Evolutionary conservation across 2,329 filamentous ascomycete genomes (phyloP).

Genomic region (Chaetothyriales sp.): DNA sequence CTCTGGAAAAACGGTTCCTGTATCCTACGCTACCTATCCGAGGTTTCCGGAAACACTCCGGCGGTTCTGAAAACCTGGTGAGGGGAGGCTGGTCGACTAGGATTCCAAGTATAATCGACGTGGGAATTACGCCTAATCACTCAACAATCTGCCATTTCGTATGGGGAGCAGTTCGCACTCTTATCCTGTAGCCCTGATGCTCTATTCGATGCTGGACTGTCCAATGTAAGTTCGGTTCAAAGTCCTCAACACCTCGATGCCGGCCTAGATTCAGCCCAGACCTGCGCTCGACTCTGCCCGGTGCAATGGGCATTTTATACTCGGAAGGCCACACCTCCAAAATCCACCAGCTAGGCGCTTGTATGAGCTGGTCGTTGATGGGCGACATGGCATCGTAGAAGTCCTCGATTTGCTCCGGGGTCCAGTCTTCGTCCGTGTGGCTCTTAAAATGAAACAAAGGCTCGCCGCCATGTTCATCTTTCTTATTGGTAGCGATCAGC

Average conservation of each 20-base stretch:
- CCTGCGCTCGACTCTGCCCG: slow-evolving; percentile 23
- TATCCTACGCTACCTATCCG: no score
- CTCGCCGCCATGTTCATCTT: slow-evolving; percentile 8
- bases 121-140: neutral
- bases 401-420: slow-evolving; percentile 31
- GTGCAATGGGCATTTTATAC: slow-evolving; percentile 23
- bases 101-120: no score
- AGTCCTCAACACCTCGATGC: slow-evolving; percentile 25
- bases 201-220: slow-evolving; percentile 28
- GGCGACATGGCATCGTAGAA: slow-evolving; percentile 30
- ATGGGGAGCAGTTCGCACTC: slow-evolving; percentile 20
- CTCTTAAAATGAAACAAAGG: slow-evolving; percentile 1
- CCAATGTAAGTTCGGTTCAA: slow-evolving; percentile 31
- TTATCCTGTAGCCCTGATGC: slow-evolving; percentile 25
- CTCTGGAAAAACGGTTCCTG: no score
- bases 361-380: slow-evolving; percentile 29
- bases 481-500: slow-evolving; percentile 17
- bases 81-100: no score
- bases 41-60: no score
- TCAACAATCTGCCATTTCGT: slow-evolving; percentile 34
- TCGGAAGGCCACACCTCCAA: slow-evolving; percentile 33
- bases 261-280: slow-evolving; percentile 27
- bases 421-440: slow-evolving; percentile 13
- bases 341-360: slow-evolving; percentile 31
- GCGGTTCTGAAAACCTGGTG: no score